Base-by-base conservation (phyloP, 768 basidiomycete species). In the Stropharia rugosoannulata region DNA sequence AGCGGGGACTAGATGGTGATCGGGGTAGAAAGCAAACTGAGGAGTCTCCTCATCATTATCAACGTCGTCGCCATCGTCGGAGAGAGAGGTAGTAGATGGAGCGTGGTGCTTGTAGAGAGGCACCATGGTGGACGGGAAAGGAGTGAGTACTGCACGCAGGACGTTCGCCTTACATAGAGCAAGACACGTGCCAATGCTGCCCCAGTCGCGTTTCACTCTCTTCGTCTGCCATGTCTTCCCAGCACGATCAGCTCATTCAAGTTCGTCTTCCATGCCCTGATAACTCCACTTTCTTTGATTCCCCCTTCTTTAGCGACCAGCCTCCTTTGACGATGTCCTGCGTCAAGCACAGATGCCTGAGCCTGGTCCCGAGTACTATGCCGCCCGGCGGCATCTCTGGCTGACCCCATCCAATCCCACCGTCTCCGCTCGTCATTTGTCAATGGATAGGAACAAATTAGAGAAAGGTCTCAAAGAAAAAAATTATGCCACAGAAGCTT, bases 61-160 rank as follows among this genome's bases (percentile, higher is more conserved):
- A 66, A 75, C 72, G 46, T 80, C 84, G 65, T 88, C 84, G 67
- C 87, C 84, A 59, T 84, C 83, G 71, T 89, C 89, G 35, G 89
- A 90, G 59, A 90, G 77, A 15, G 90, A 90, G n/a, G 86, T 89
- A 8, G 79, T 83, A 4, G 89, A 90, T 60, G 87, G 86, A n/a
- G 82, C 77, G 72, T 80, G 64, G 75, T 87, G 72, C 65, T 75
- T 78, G 70, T 81, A 80, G 62, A 76, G 67, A 62, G 66, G 64
- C 66, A 74, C 70, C 69, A 68, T 72, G 62, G 68, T 72, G 63
- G 72, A 69, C 63, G 66, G 63, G 63, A 55, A 57, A 61, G 56
- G 58, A 48, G 36, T 45, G 51, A 50, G 48, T 44, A 22, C 22
- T 22, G 22, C 16, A 18, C 42, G 40, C 58, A 59, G 56, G 49